Evolutionary conservation across 2,329 filamentous ascomycete genomes (phyloP), one percentile per base, ranked within the genome.

Genomic region (Epichloe coenophiala): DNA sequence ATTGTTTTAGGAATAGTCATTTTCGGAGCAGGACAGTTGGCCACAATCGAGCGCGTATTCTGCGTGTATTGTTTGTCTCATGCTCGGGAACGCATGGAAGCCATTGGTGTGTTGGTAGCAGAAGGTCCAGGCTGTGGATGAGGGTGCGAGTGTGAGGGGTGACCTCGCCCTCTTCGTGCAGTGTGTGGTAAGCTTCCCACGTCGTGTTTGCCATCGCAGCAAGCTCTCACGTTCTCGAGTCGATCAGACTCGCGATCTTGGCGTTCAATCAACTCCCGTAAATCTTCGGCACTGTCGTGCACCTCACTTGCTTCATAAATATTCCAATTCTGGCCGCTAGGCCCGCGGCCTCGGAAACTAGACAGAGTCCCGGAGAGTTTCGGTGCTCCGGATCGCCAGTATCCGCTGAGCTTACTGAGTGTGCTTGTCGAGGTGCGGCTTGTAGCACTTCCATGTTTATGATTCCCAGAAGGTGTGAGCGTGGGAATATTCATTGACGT

Each of bases 131-230:
- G 63, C 17, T 66, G 60, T 13, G 64, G 59, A 54, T 71, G 68
- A 12, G 66, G 63, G 21, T 67, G 60, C 12, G 64, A 59, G 53
- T 71, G 69, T 27, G 61, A 54, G 36, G 64, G 61, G 36, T 54
- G 71, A 58, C 52, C 68, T 37, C 73, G 72, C 38, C 70, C 66
- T 57, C 70, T 71, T 63, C 71, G 74, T 46, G 69, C 62, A 45
- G 68, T 66, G 53, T 69, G 70, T 52, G 74, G 70, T 47, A 84
- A 64, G 50, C 73, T 79, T 50, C 79, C 76, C 46, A 88, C 84
- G 63, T 88, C 84, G 60, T 88, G 84, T 70, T 86, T 87, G 91
- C 90, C 93, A 77, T 97, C 93, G 68, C 93, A 98, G 71, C 93
- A 98, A 53, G 91, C 90, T 63, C 93, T 78, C 56, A 98, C 93